Percentiles rank a stretch among this genome's conserved stretches.
Conservation (phyloP, 164 flowering plant genomes). For the Vitis riparia region DNA sequence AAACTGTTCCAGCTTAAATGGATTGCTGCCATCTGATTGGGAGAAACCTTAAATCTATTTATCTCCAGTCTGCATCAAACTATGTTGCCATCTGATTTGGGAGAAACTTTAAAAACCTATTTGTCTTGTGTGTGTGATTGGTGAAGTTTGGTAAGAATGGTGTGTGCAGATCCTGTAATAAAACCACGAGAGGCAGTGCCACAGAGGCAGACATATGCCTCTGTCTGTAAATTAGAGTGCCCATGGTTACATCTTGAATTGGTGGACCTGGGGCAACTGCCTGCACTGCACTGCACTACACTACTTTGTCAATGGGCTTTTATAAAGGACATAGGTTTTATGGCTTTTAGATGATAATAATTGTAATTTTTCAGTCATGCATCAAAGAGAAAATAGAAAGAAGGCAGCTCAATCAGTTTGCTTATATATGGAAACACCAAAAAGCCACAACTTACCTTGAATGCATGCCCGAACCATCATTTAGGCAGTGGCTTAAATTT, state of each 20-base stretch:
- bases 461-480: too few species aligned
- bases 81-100: conserved; percentile 15
- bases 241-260: conserved; percentile 3
- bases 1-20: conserved; percentile 55
- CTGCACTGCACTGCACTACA: conserved; percentile 8
- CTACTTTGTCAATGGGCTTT: conserved; percentile 1
- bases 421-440: not conserved
- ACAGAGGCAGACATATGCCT: conserved; percentile 17
- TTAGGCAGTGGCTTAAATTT: too few species aligned
- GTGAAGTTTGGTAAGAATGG: not conserved
- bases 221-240: conserved; percentile 9
- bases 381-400: not conserved
- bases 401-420: not conserved
- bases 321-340: not conserved
- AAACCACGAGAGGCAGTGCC: conserved; percentile 23
- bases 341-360: not conserved
- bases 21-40: conserved; percentile 13
- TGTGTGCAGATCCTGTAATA: conserved; percentile 22
- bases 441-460: not conserved
- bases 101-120: conserved; percentile 23
- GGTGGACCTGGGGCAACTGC: conserved; percentile 1
- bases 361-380: not conserved
- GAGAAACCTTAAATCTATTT: conserved; percentile 24
- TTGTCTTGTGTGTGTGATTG: conserved; percentile 13
- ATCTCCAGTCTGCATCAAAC: conserved; percentile 11